Percentiles rank a stretch among this genome's conserved stretches.
Conservation (phyloP, 2,329 filamentous ascomycete species). For the Didymella arachidicola region DNA sequence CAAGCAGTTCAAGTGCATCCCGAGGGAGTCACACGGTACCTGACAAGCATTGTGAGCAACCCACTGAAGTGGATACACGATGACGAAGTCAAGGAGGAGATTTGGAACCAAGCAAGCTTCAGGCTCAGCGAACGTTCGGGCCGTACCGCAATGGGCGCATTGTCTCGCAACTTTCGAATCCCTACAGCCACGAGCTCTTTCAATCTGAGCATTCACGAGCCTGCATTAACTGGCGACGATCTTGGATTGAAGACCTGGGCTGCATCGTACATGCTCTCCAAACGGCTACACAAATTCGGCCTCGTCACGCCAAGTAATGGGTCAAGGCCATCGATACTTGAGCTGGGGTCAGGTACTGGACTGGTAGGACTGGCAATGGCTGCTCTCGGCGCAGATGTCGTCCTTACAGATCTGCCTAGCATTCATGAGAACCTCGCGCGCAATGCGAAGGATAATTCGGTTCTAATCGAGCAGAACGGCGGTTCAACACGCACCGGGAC, state of each 20-base stretch:
- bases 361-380: constrained; percentile 89
- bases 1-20: constrained; percentile 42
- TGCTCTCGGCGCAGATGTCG: constrained; percentile 70
- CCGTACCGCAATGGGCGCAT: constrained; percentile 70
- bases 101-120: constrained; percentile 82
- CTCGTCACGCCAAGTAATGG: constrained; percentile 14
- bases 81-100: constrained; percentile 69
- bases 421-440: constrained; percentile 82
- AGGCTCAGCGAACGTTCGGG: constrained; percentile 88
- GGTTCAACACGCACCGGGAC: constrained; percentile 69
- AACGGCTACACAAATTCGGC: constrained; percentile 63
- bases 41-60: constrained; percentile 73
- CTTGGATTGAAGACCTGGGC: constrained; percentile 96
- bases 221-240: constrained; percentile 84
- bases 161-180: constrained; percentile 68
- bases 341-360: constrained; percentile 89
- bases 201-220: constrained; percentile 80
- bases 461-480: constrained; percentile 61
- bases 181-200: constrained; percentile 53
- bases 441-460: constrained; percentile 73
- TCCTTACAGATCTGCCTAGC: constrained; percentile 82
- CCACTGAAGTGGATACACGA: constrained; percentile 72
- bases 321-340: constrained; percentile 61
- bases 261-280: constrained; percentile 84
- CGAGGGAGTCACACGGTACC: constrained; percentile 67